Percentiles rank a stretch among this genome's conserved stretches.
Conservation (phyloP, 202 grass and related monocot genomes). For the Schoenoplectus triqueter region DNA sequence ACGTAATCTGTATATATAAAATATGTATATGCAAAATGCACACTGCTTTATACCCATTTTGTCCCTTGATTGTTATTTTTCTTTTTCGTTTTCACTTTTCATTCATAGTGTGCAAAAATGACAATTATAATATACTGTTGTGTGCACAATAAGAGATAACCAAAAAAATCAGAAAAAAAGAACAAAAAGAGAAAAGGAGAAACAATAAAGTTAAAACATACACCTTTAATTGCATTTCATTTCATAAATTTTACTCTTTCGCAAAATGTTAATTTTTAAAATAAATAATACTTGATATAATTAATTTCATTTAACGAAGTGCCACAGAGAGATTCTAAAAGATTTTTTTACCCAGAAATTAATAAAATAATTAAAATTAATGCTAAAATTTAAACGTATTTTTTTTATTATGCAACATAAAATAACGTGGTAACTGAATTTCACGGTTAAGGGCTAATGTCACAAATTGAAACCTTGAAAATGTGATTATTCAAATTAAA, state of each 20-base stretch:
- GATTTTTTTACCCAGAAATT: neutral
- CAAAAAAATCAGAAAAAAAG: neutral
- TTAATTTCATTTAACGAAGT: no score
- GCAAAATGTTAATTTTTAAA: neutral
- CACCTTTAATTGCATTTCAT: neutral
- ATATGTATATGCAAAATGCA: no score
- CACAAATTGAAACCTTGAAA: neutral
- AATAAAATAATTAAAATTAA: neutral
- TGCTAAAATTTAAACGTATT: neutral
- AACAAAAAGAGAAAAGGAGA: neutral
- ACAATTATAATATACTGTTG: neutral
- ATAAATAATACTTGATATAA: no score
- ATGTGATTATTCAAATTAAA: no score
- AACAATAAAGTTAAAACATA: neutral
- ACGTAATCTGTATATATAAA: neutral
- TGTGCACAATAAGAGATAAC: neutral
- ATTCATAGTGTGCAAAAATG: no score
- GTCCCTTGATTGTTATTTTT: no score
- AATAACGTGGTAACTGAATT: neutral
- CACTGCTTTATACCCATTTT: no score
- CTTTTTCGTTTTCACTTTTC: no score
- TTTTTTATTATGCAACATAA: neutral
- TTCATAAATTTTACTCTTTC: neutral
- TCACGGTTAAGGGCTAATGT: neutral
- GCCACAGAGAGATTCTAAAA: no score